Percentiles rank a stretch among this genome's conserved stretches.
phyloP scores from a whole-genome alignment of 192 early-diverging fungal genomes.

The Coemansia sp. region DNA sequence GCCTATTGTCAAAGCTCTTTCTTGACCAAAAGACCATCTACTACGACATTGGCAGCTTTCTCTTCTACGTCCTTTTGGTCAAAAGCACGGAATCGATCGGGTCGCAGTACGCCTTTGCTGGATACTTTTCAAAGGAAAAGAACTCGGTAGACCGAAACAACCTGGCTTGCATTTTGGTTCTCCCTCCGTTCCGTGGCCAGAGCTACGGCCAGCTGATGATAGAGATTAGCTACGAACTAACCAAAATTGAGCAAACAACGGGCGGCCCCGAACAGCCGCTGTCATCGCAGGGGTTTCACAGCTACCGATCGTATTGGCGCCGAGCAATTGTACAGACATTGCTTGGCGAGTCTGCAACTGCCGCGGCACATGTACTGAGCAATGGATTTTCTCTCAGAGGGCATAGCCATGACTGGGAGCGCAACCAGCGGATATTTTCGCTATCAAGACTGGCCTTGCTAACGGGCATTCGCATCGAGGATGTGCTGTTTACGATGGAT shows the following conservation, averaged over 20 bases:
- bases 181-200: conserved; percentile 84
- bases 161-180: conserved; percentile 83
- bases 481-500: conserved; percentile 66
- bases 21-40: conserved; percentile 96
- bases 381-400: background rate
- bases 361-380: conserved; percentile 13
- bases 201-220: conserved; percentile 86
- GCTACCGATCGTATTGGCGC: conserved; percentile 84
- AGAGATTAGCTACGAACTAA: conserved; percentile 89
- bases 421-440: conserved; percentile 38
- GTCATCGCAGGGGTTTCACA: conserved; percentile 76
- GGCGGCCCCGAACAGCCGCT: conserved; percentile 89
- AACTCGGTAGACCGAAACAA: conserved; percentile 80
- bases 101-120: conserved; percentile 67
- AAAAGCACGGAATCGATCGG: conserved; percentile 35
- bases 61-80: conserved; percentile 85
- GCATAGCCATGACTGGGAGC: conserved; percentile 10
- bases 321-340: conserved; percentile 61
- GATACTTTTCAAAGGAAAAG: conserved; percentile 98
- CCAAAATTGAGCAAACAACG: conserved; percentile 63
- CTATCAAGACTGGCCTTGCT: conserved; percentile 50
- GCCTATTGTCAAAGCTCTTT: conserved; percentile 90
- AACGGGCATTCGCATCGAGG: conserved; percentile 71
- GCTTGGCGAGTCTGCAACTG: conserved; percentile 37
- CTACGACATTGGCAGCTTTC: conserved; percentile 89